A percentile compares a stretch with the other conserved stretches of the same genome.
phyloP scores from a whole-genome alignment of 441 rosid species.

The Populus hybrid region DNA sequence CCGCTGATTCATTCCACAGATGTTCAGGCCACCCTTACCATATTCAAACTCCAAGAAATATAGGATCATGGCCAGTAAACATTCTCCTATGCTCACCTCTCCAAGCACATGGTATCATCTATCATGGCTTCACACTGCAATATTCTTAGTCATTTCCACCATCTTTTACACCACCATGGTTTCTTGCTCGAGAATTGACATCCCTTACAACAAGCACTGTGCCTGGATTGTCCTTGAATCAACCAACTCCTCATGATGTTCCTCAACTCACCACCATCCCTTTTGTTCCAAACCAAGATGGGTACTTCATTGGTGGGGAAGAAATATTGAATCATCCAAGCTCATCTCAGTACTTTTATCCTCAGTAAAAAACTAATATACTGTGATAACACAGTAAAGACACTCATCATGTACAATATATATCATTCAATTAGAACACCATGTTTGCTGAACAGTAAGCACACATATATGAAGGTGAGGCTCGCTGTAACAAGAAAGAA shows the following conservation, averaged over 20 bases:
- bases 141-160: slow-evolving; percentile 2
- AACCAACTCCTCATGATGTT: neutral
- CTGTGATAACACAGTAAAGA: neutral
- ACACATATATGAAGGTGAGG: slow-evolving; percentile 12
- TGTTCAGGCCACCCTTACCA: neutral
- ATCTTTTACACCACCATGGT: slow-evolving; percentile 37
- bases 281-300: slow-evolving; percentile 22
- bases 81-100: slow-evolving; percentile 1
- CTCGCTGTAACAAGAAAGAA: neutral
- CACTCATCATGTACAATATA: neutral
- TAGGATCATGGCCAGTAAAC: neutral
- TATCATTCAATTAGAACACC: neutral
- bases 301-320: slow-evolving; percentile 30
- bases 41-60: neutral
- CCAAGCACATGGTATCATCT: neutral
- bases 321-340: neutral
- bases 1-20: neutral
- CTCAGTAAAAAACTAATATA: too few species aligned
- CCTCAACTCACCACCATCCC: slow-evolving; percentile 24
- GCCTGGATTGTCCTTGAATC: slow-evolving; percentile 20
- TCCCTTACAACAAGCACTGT: slow-evolving; percentile 21
- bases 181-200: slow-evolving; percentile 14
- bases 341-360: neutral
- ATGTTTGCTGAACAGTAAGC: neutral
- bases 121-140: slow-evolving; percentile 15